phyloP scores from a whole-genome alignment of 2,329 filamentous ascomycete species.

The Fusarium buxicola region DNA sequence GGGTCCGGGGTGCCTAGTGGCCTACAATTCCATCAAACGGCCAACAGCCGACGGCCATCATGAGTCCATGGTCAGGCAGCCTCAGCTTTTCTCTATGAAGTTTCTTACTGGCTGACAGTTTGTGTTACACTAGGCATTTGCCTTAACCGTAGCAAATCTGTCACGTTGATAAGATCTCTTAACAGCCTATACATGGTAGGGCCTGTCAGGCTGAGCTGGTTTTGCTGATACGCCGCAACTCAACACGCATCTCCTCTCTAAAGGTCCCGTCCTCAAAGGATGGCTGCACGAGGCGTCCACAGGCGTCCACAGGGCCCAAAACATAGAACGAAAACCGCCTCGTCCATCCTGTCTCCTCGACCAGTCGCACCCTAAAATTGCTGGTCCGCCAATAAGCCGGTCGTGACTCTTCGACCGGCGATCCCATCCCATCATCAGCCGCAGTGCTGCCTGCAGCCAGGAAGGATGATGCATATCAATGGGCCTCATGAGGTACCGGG shows the following conservation, averaged over 20 bases:
- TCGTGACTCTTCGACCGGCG: background rate
- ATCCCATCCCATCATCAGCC: background rate
- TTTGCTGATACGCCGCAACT: background rate
- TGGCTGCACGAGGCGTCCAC: slow-evolving; percentile 12
- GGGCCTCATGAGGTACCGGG: background rate
- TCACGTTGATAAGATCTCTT: background rate
- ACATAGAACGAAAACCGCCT: slow-evolving; percentile 6
- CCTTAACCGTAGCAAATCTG: background rate
- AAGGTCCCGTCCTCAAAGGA: background rate
- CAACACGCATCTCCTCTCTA: slow-evolving; percentile 1
- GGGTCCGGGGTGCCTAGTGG: slow-evolving; percentile 3
- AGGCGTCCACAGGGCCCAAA: slow-evolving; percentile 8
- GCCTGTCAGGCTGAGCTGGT: slow-evolving; percentile 1
- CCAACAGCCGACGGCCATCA: too few species aligned
- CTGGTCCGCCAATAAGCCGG: background rate
- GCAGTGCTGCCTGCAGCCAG: slow-evolving; percentile 15
- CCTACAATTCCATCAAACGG: background rate
- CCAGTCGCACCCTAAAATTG: background rate
- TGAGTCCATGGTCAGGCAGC: background rate
- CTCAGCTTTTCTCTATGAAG: background rate
- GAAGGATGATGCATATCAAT: background rate
- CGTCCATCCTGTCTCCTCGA: background rate
- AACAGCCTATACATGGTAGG: background rate
- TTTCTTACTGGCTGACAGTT: too few species aligned
- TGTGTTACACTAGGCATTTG: too few species aligned